phyloP scores from a whole-genome alignment of 164 flowering plant species.

The Paratinospora sagittata region DNA sequence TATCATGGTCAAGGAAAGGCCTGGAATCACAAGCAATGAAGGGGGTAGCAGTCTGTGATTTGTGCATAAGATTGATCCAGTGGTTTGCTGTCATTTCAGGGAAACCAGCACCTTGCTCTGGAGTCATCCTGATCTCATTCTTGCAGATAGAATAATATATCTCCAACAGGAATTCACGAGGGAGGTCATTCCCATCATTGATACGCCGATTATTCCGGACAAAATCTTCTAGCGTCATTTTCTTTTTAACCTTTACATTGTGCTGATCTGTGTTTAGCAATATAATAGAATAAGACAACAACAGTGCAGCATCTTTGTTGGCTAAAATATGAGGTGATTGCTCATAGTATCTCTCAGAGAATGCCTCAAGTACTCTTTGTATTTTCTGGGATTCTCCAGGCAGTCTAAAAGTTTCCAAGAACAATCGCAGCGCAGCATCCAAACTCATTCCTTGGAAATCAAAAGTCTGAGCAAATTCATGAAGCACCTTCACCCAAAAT shows the following conservation, averaged over 20 bases:
- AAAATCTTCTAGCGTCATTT: conserved; percentile 42
- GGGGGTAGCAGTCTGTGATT: conserved; percentile 29
- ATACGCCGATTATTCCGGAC: conserved; percentile 37
- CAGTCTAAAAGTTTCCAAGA: conserved; percentile 37
- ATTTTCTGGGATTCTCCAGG: conserved; percentile 49
- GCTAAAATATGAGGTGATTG: conserved; percentile 32
- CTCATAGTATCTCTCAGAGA: conserved; percentile 41
- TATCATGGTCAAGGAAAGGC: conserved; percentile 32
- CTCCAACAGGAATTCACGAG: conserved; percentile 35
- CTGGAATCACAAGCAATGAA: conserved; percentile 26
- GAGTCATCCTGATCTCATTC: conserved; percentile 31
- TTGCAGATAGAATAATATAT: conserved; percentile 36
- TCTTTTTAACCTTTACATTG: conserved; percentile 37
- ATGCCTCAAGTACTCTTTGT: conserved; percentile 43
- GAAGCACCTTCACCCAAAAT: conserved; percentile 38
- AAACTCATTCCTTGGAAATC: conserved; percentile 40
- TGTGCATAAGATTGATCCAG: conserved; percentile 32
- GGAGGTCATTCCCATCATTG: conserved; percentile 38
- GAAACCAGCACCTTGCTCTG: conserved; percentile 29
- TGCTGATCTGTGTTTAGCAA: conserved; percentile 42
- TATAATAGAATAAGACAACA: conserved; percentile 36
- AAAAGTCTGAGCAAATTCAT: conserved; percentile 37
- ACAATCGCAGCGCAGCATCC: conserved; percentile 36
- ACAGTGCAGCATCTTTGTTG: conserved; percentile 37
- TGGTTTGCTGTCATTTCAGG: conserved; percentile 32